Percentiles rank a stretch among this genome's conserved stretches.
phyloP scores from a whole-genome alignment of 805 yeast species.

The Grigorovia jiainica region DNA sequence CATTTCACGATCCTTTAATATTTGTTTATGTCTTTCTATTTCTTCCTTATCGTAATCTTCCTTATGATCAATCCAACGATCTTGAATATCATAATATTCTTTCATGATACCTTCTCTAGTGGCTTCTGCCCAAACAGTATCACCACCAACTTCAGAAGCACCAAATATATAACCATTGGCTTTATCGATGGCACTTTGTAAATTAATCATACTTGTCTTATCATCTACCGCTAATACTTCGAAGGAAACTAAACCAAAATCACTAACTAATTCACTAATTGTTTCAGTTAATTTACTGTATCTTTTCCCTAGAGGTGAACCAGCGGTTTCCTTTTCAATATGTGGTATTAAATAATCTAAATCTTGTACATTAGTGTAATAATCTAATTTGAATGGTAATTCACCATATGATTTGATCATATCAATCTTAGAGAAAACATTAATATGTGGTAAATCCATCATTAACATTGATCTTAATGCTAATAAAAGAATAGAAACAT shows the following conservation, averaged over 20 bases:
- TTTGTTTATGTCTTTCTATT: conserved; percentile 35
- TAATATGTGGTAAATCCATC: conserved; percentile 84
- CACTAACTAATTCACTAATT: conserved; percentile 76
- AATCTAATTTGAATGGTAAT: conserved; percentile 73
- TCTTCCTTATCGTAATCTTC: conserved; percentile 62
- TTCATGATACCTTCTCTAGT: conserved; percentile 63
- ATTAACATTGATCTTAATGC: conserved; percentile 89
- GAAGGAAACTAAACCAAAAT: conserved; percentile 77
- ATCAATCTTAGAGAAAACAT: conserved; percentile 89
- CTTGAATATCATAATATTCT: conserved; percentile 66
- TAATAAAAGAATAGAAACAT: conserved; percentile 68
- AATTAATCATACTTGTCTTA: conserved; percentile 79
- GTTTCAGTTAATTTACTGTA: conserved; percentile 63
- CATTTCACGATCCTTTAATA: conserved; percentile 34
- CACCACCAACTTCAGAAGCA: conserved; percentile 91
- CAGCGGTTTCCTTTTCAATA: conserved; percentile 58
- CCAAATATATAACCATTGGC: conserved; percentile 94
- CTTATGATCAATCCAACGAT: conserved; percentile 88
- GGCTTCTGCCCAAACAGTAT: conserved; percentile 94
- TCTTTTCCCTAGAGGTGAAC: conserved; percentile 49
- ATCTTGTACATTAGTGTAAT: conserved; percentile 89
- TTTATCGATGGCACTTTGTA: conserved; percentile 71
- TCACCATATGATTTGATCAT: conserved; percentile 66
- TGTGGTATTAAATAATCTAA: conserved; percentile 56
- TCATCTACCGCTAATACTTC: conserved; percentile 89